Evolutionary conservation across 306 rosid genomes (phyloP), one percentile per base, ranked within the genome.

Genomic region (Quercus engelmannii): DNA sequence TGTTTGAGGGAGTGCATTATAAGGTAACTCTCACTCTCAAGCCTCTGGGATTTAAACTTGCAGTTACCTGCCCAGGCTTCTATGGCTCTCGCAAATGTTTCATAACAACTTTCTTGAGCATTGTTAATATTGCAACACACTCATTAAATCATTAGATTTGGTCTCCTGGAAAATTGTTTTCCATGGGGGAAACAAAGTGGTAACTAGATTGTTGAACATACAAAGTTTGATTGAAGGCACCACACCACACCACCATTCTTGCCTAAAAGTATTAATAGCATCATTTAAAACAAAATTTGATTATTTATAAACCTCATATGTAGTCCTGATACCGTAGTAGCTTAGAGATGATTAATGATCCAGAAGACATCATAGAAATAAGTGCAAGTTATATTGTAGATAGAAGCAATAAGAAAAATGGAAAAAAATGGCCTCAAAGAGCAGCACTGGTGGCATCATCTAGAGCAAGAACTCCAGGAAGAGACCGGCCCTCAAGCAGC

Each of bases 391-490:
- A 9, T 13, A 58, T 23, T 3, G 67, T 59, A 59, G 67, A 46
- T 10, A 46, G 13, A 46, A 59, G 26, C 19, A 25, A 61, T 23
- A 12, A 61, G 67, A 4, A 61, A 59, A 9, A 21, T 11, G 67
- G 67, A 2, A 8, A 61, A 61, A 59, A 61, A 21, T 10, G 12
- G 18, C 25, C 64, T 61, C 33, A 61, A 26, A 21, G 33, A 9
- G 67, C 67, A 21, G 67, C 67, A 61, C 17, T 12, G 67, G 67
- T 25, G 67, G 97, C 97, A 59, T 94, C 97, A 77, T 91, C 85
- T n/a, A 92, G 97, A 58, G 97, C 98, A 68, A 92, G 92, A 75
- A 94, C 98, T 51, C 97, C 98, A 4, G 98, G 98, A 79, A 94
- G 98, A 64, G 84, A 71, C 83, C 92, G 91, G 51, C 98, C 98